Percentiles rank a stretch among this genome's conserved stretches.
Evolutionary conservation across 306 rosid species (phyloP).

Genomic region (Citrullus mucosospermus): DNA sequence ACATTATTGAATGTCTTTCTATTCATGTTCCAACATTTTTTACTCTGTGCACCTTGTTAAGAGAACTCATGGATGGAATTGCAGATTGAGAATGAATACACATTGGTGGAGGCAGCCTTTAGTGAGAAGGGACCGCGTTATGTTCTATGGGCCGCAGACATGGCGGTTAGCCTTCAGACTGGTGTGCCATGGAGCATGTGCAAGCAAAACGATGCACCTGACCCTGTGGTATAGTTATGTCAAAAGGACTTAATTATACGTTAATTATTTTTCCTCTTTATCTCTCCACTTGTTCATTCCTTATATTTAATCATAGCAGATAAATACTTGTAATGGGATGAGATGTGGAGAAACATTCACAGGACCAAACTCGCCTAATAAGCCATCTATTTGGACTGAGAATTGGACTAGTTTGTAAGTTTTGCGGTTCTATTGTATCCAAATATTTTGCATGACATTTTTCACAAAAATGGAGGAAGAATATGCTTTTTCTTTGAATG

Average conservation of each 20-base stretch:
- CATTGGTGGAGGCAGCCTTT: conserved; percentile 35
- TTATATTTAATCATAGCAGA: conserved; percentile 15
- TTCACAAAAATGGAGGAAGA: background rate
- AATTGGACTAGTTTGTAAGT: conserved; percentile 89
- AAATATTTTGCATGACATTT: background rate
- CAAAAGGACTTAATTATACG: background rate
- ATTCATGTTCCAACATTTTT: background rate
- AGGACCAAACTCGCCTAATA: conserved; percentile 81
- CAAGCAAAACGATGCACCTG: conserved; percentile 85
- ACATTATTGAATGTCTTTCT: background rate
- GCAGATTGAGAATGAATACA: conserved; percentile 89
- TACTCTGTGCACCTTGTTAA: background rate
- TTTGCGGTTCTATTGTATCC: background rate
- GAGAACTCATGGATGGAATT: background rate
- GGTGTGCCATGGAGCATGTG: conserved; percentile 97
- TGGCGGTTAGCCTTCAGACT: conserved; percentile 67
- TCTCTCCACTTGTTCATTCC: background rate
- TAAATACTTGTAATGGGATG: conserved; percentile 67
- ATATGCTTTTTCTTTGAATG: background rate
- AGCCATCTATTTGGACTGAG: conserved; percentile 88
- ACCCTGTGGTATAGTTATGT: conserved; percentile 40
- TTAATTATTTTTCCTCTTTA: background rate
- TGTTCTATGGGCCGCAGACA: conserved; percentile 72
- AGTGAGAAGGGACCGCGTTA: conserved; percentile 47
- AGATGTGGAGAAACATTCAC: conserved; percentile 57